Evolutionary conservation across 805 yeast genomes (phyloP).

Genomic region (Nakazawaea ambrosiae): DNA sequence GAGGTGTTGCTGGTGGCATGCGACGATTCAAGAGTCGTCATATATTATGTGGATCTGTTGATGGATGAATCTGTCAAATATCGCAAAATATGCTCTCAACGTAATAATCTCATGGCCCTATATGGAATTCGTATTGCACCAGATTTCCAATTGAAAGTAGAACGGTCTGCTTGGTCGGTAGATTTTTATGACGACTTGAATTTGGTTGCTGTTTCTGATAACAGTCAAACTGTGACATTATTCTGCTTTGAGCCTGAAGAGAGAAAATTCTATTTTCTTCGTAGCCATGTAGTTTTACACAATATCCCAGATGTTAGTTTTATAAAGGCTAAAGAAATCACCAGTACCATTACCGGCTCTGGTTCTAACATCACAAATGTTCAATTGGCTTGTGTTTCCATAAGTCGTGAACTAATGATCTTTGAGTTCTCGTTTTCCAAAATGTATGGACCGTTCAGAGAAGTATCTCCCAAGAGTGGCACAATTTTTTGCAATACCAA

Average conservation of each 20-base stretch:
- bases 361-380: slow-evolving; percentile 10
- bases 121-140: slow-evolving; percentile 14
- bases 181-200: slow-evolving; percentile 32
- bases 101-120: slow-evolving; percentile 5
- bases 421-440: slow-evolving; percentile 28
- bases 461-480: neutral
- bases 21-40: slow-evolving; percentile 47
- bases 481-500: slow-evolving; percentile 4
- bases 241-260: slow-evolving; percentile 24
- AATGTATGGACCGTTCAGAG: slow-evolving; percentile 21
- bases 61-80: slow-evolving; percentile 12
- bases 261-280: slow-evolving; percentile 18
- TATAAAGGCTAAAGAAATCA: slow-evolving; percentile 16
- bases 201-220: slow-evolving; percentile 46
- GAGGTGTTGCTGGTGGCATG: slow-evolving; percentile 41
- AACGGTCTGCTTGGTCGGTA: slow-evolving; percentile 57
- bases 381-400: slow-evolving; percentile 34
- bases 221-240: slow-evolving; percentile 38
- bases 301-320: slow-evolving; percentile 52
- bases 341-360: slow-evolving; percentile 6
- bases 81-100: neutral
- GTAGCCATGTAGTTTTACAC: slow-evolving; percentile 38
- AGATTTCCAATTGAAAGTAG: slow-evolving; percentile 25
- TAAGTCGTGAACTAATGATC: slow-evolving; percentile 32
- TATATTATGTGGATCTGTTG: slow-evolving; percentile 29